phyloP scores from a whole-genome alignment of 2,329 filamentous ascomycete species.

The Phyllosticta citribraziliensis region DNA sequence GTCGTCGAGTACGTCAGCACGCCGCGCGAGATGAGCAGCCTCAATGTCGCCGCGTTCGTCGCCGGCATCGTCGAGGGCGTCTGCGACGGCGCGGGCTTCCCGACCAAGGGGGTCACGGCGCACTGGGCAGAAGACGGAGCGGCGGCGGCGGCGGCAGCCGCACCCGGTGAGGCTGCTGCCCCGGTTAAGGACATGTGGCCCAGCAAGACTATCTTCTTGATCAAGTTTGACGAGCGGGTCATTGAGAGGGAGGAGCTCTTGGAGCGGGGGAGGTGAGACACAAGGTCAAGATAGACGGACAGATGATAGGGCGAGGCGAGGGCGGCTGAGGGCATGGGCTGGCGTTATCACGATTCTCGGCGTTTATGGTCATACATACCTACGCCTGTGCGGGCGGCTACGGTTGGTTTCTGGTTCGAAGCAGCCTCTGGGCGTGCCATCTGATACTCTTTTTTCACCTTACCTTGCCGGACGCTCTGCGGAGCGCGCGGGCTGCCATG shows the following conservation, averaged over 20 bases:
- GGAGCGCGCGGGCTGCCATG: no score
- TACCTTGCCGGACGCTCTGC: no score
- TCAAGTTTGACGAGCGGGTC: conserved; percentile 86
- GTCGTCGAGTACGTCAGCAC: conserved; percentile 92
- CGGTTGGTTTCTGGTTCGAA: neutral
- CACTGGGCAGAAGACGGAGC: conserved; percentile 55
- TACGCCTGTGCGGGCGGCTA: neutral
- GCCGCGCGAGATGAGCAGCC: conserved; percentile 87
- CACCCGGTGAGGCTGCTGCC: no score
- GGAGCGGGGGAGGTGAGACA: conserved; percentile 43
- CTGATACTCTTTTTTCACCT: no score
- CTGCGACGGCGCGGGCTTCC: conserved; percentile 86
- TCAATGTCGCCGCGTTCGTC: conserved; percentile 93
- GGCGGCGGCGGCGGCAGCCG: conserved; percentile 35
- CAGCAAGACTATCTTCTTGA: conserved; percentile 86
- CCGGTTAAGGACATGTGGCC: conserved; percentile 70
- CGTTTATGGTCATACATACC: neutral
- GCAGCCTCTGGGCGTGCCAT: neutral
- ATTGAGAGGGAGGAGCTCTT: conserved; percentile 82
- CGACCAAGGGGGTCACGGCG: conserved; percentile 72
- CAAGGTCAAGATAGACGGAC: neutral
- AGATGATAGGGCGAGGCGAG: neutral
- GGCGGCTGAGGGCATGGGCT: neutral
- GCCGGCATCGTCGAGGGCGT: conserved; percentile 93
- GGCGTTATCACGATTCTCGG: neutral